These are phyloP conservation scores for Aspergillus fumigatiaffinis DNA, from an alignment of 2,329 filamentous ascomycete species.

Conservation along the genomic window DNA sequence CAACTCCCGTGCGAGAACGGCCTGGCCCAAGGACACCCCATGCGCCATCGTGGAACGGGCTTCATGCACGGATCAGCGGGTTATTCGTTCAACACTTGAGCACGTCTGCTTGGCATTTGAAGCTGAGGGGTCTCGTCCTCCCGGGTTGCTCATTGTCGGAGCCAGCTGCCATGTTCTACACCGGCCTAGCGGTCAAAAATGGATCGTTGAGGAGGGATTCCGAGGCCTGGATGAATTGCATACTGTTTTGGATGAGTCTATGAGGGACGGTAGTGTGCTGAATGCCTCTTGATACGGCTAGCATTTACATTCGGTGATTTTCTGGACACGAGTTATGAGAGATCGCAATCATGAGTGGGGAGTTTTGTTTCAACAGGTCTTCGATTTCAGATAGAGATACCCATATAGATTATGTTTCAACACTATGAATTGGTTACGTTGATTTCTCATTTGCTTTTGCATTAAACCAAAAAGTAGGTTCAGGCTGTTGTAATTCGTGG, in stretches of 20 bases:
- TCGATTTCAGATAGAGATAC: constrained; percentile 12
- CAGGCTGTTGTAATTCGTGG: too few relatives aligned
- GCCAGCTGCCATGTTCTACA: constrained; percentile 75
- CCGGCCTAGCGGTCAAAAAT: constrained; percentile 58
- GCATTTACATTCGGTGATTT: neutral
- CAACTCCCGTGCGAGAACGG: constrained; percentile 16
- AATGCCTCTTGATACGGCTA: constrained; percentile 1
- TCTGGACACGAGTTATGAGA: constrained; percentile 4
- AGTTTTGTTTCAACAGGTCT: neutral
- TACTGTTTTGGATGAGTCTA: constrained; percentile 18
- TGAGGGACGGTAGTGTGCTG: constrained; percentile 7
- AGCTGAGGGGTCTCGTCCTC: constrained; percentile 81
- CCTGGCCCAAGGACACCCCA: constrained; percentile 73
- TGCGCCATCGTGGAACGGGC: constrained; percentile 92
- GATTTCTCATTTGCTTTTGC: neutral
- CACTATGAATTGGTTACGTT: neutral
- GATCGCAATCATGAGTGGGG: neutral
- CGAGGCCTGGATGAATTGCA: constrained; percentile 60
- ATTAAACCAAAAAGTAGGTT: neutral
- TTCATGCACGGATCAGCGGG: constrained; percentile 88
- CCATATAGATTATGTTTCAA: constrained; percentile 8
- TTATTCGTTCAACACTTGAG: constrained; percentile 81
- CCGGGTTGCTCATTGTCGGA: constrained; percentile 82
- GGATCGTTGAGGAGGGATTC: constrained; percentile 87
- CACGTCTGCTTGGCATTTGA: constrained; percentile 80